These are phyloP conservation scores for Gastrolobium villosum DNA, from an alignment of 306 rosid species.

Conservation along the genomic window DNA sequence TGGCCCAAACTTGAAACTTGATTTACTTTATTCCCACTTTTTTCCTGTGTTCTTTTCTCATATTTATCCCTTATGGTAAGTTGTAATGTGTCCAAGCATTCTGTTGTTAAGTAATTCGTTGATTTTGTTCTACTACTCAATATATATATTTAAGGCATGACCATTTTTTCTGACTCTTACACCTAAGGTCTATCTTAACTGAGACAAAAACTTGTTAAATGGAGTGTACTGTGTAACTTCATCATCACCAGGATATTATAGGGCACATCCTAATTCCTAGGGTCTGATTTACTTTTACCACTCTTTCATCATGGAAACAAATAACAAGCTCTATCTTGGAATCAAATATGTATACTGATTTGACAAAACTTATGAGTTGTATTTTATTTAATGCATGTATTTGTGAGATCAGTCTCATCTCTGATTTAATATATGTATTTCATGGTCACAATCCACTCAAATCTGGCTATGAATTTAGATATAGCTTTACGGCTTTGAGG, in stretches of 20 bases:
- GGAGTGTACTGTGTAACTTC: conserved; percentile 24
- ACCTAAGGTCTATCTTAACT: not conserved
- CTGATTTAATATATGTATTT: conserved; percentile 1
- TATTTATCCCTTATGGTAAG: not conserved
- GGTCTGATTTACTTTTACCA: conserved; percentile 16
- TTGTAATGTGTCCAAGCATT: conserved; percentile 3
- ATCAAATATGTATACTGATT: conserved; percentile 13
- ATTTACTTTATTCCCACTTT: not conserved
- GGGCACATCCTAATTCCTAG: conserved; percentile 13
- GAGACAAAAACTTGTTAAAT: not conserved
- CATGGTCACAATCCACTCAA: not conserved
- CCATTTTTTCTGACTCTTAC: conserved; percentile 19
- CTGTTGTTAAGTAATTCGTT: not conserved
- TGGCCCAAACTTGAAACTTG: not conserved
- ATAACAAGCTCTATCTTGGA: conserved; percentile 33
- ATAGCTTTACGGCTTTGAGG: conserved; percentile 21
- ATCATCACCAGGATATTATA: conserved; percentile 27
- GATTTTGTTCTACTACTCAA: not conserved
- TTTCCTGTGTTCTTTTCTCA: not conserved
- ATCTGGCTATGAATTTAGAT: not conserved
- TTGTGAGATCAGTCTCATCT: conserved; percentile 21
- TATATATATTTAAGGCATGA: not conserved
- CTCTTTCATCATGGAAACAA: conserved; percentile 12
- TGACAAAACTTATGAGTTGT: conserved; percentile 20
- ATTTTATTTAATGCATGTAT: not conserved